Evolutionary conservation across 2,329 filamentous ascomycete genomes (phyloP).

Genomic region (Aspergillus aculeatinus): DNA sequence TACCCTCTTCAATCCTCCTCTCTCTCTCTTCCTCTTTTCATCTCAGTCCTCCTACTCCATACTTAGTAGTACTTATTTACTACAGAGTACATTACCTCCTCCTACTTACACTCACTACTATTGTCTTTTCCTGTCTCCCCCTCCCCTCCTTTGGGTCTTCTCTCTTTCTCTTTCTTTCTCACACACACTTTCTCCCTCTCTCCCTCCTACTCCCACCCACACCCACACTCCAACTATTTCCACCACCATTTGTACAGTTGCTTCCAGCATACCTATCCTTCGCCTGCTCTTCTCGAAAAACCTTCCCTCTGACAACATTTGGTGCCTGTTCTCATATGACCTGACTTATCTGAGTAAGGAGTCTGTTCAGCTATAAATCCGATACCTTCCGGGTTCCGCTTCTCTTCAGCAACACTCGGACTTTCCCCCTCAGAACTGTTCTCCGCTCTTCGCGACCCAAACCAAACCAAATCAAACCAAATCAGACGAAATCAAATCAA

Average conservation of each 20-base stretch:
- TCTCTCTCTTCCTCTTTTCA: slow-evolving; percentile 15
- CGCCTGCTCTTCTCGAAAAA: not conserved
- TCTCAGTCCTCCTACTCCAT: slow-evolving; percentile 8
- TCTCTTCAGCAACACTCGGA: slow-evolving; percentile 5
- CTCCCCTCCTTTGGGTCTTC: not conserved
- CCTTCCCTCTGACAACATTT: not conserved
- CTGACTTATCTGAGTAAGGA: slow-evolving; percentile 5
- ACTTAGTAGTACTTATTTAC: too few relatives aligned
- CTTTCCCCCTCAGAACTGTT: not conserved
- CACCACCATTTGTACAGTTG: slow-evolving; percentile 7
- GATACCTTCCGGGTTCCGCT: slow-evolving; percentile 2
- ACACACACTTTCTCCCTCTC: slow-evolving; percentile 14
- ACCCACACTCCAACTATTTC: slow-evolving; percentile 9
- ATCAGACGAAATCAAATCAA: too few relatives aligned
- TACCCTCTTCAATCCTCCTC: slow-evolving; percentile 18
- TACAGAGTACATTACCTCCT: not conserved
- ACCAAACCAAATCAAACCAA: not conserved
- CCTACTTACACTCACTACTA: slow-evolving; percentile 9
- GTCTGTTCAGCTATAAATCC: slow-evolving; percentile 4
- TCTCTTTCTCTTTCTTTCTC: slow-evolving; percentile 20
- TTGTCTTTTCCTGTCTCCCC: slow-evolving; percentile 15
- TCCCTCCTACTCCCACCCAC: slow-evolving; percentile 6
- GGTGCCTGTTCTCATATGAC: slow-evolving; percentile 3
- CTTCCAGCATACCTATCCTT: not conserved
- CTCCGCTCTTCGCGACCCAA: not conserved